These are phyloP conservation scores for Salix suchowensis DNA, from an alignment of 345 rosid genomes.

Conservation along the genomic window DNA sequence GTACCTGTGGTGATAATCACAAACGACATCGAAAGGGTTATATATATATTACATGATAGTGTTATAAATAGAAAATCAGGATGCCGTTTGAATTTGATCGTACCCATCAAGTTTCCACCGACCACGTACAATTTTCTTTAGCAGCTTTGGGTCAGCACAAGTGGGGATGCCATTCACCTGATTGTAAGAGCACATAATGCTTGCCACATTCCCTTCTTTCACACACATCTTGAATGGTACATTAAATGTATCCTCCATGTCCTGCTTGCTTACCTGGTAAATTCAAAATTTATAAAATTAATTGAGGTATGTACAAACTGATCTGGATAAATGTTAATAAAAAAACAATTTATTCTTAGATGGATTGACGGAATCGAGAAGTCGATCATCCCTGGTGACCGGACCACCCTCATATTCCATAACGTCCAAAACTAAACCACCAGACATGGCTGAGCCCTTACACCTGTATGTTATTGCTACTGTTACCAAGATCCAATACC, in stretches of 20 bases:
- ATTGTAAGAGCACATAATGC: conserved; percentile 36
- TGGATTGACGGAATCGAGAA: too few relatives aligned
- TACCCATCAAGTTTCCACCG: conserved; percentile 30
- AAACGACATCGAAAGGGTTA: too few relatives aligned
- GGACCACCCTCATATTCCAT: neutral
- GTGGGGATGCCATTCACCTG: conserved; percentile 35
- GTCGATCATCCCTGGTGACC: neutral
- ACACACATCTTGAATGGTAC: conserved; percentile 32
- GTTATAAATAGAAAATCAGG: neutral
- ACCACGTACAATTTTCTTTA: conserved; percentile 19
- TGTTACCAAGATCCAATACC: neutral
- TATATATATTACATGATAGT: neutral
- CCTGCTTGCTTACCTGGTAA: conserved; percentile 32
- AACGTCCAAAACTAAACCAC: too few relatives aligned
- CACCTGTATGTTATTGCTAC: neutral
- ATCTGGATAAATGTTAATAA: too few relatives aligned
- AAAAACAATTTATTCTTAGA: too few relatives aligned
- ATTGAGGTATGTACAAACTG: too few relatives aligned
- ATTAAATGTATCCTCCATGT: conserved; percentile 28
- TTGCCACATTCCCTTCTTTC: conserved; percentile 27
- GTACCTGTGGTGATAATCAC: conserved; percentile 11
- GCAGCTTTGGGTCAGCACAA: conserved; percentile 31
- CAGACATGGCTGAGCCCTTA: neutral
- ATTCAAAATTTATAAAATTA: too few relatives aligned
- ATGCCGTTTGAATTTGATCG: neutral